Evolutionary conservation across 441 rosid species (phyloP).

Genomic region (Melastoma candidum): DNA sequence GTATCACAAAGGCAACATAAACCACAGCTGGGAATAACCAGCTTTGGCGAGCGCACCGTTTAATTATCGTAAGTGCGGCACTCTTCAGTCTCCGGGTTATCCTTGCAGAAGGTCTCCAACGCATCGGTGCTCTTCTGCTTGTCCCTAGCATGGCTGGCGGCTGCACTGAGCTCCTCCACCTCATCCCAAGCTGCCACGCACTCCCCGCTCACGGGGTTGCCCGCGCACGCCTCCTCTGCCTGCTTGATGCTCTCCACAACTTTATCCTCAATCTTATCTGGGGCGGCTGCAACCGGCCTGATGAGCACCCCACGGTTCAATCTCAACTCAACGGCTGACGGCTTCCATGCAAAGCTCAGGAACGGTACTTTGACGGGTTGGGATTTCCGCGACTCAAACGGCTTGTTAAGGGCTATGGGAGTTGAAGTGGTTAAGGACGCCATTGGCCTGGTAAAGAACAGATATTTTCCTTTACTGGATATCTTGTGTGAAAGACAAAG

Average conservation of each 20-base stretch:
- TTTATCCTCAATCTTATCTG: slow-evolving; percentile 50
- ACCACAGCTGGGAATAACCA: too few relatives aligned
- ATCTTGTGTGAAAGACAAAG: background rate
- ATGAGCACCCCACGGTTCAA: slow-evolving; percentile 11
- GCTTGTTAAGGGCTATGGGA: slow-evolving; percentile 25
- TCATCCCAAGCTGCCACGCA: slow-evolving; percentile 97
- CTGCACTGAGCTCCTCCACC: slow-evolving; percentile 93
- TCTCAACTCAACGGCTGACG: slow-evolving; percentile 14
- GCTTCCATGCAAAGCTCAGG: slow-evolving; percentile 43
- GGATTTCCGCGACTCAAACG: slow-evolving; percentile 20
- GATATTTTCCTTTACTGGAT: too few relatives aligned
- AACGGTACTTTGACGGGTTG: slow-evolving; percentile 11
- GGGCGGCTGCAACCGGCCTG: slow-evolving; percentile 43
- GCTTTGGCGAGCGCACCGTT: too few relatives aligned
- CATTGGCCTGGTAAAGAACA: slow-evolving; percentile 21
- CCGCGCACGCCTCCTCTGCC: slow-evolving; percentile 59
- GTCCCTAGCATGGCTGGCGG: slow-evolving; percentile 87
- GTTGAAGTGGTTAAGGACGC: slow-evolving; percentile 41
- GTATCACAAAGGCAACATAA: too few relatives aligned
- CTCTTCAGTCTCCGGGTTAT: slow-evolving; percentile 77
- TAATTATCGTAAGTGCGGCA: slow-evolving; percentile 80
- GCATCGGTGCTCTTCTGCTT: slow-evolving; percentile 63
- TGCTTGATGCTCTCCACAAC: slow-evolving; percentile 67
- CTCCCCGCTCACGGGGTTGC: slow-evolving; percentile 60
- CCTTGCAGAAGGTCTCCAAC: slow-evolving; percentile 76